phyloP scores from a whole-genome alignment of 768 basidiomycete genomes.

The Agrocybe chaxingu region DNA sequence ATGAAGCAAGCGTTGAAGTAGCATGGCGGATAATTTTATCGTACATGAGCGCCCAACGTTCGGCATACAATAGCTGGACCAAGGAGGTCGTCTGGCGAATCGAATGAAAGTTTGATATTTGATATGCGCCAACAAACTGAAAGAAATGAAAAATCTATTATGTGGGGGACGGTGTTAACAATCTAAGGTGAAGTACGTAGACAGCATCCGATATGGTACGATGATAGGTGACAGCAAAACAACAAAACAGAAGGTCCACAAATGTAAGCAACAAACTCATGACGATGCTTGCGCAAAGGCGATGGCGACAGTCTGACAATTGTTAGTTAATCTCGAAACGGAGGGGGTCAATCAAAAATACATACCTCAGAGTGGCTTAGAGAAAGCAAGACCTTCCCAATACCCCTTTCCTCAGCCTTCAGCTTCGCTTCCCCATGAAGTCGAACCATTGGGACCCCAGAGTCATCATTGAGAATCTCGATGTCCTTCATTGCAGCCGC shows the following conservation, averaged over 20 bases:
- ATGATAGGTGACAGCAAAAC: slow-evolving; percentile 8
- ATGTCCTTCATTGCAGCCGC: slow-evolving; percentile 96
- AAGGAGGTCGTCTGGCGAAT: neutral
- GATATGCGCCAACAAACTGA: neutral
- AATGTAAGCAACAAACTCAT: slow-evolving; percentile 13
- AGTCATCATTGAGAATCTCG: slow-evolving; percentile 79
- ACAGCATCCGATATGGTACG: slow-evolving; percentile 9
- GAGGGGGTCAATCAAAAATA: slow-evolving; percentile 13
- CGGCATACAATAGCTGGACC: neutral
- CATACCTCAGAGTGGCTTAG: slow-evolving; percentile 90
- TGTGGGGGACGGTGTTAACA: slow-evolving; percentile 5
- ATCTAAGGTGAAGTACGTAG: slow-evolving; percentile 3
- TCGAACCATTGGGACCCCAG: slow-evolving; percentile 76
- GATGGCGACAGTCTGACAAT: slow-evolving; percentile 70
- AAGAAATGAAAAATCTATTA: slow-evolving; percentile 16
- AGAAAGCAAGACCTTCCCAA: slow-evolving; percentile 76
- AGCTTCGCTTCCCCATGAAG: slow-evolving; percentile 78
- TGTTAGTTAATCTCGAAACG: slow-evolving; percentile 1
- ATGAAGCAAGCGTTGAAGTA: slow-evolving; percentile 82
- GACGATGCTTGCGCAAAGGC: slow-evolving; percentile 80
- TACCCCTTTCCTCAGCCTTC: slow-evolving; percentile 69
- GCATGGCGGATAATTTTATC: neutral
- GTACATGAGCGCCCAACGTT: neutral
- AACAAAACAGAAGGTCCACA: neutral
- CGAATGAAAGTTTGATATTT: neutral